Evolutionary conservation across 163 green algal genomes (phyloP).

Genomic region (Scenedesmus sp.): DNA sequence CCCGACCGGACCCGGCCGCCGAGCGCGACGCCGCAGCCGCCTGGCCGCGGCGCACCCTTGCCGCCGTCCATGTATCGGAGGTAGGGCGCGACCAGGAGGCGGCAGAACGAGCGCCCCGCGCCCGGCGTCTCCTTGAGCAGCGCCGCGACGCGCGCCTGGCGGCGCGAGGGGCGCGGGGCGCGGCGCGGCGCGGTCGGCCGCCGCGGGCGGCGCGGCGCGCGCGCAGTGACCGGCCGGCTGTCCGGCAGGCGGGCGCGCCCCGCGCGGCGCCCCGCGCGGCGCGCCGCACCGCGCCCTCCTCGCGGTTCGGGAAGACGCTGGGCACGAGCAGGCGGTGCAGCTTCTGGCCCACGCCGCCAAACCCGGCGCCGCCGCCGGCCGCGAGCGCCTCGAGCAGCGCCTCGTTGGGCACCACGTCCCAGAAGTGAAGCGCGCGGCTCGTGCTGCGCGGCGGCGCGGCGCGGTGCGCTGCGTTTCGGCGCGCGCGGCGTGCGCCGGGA

Average conservation of each 20-base stretch:
- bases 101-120: constrained; percentile 70
- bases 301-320: constrained; percentile 67
- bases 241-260: too few relatives aligned
- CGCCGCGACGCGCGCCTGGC: constrained; percentile 60
- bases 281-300: constrained; percentile 61
- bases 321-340: constrained; percentile 69
- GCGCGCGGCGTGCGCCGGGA: not conserved
- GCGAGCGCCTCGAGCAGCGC: constrained; percentile 71
- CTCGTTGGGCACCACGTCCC: constrained; percentile 67
- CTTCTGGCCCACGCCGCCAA: constrained; percentile 1
- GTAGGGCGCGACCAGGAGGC: constrained; percentile 31
- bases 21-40: not conserved
- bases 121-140: constrained; percentile 63
- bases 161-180: not conserved
- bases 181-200: too few relatives aligned
- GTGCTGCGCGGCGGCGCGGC: not conserved
- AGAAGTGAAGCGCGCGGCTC: constrained; percentile 68
- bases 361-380: constrained; percentile 23
- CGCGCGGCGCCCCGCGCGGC: not conserved
- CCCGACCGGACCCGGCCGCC: not conserved
- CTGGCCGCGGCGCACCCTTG: constrained; percentile 13
- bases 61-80: constrained; percentile 27
- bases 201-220: too few relatives aligned
- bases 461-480: not conserved
- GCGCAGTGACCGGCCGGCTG: too few relatives aligned